These are phyloP conservation scores for Ogataea ganodermae DNA, from an alignment of 805 yeast species.

Conservation along the genomic window DNA sequence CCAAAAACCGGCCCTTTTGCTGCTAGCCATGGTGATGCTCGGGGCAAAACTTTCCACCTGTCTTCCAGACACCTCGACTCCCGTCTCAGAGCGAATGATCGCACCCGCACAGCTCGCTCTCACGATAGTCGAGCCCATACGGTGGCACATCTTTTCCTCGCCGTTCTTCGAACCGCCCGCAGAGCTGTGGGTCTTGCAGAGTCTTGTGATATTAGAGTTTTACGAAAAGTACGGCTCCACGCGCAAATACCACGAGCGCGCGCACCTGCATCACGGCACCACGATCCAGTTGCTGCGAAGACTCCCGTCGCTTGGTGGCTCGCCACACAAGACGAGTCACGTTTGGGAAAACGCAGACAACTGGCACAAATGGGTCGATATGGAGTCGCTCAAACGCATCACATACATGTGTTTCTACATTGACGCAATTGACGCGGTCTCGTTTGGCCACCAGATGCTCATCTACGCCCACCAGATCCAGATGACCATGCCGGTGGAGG, in stretches of 20 bases:
- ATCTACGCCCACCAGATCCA: constrained; percentile 61
- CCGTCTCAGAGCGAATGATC: constrained; percentile 21
- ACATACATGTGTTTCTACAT: constrained; percentile 81
- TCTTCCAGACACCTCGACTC: constrained; percentile 31
- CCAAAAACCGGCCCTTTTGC: constrained; percentile 48
- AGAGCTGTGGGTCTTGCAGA: constrained; percentile 72
- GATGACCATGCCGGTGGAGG: constrained; percentile 63
- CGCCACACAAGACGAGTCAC: constrained; percentile 44
- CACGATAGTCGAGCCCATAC: constrained; percentile 54
- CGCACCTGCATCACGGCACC: constrained; percentile 85
- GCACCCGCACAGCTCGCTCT: constrained; percentile 44
- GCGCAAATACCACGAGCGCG: constrained; percentile 74
- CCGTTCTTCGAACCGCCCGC: constrained; percentile 79
- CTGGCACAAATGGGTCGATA: constrained; percentile 73
- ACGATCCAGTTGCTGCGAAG: constrained; percentile 76
- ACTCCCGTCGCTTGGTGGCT: constrained; percentile 74
- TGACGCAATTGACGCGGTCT: constrained; percentile 76
- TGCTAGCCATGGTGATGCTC: constrained; percentile 55
- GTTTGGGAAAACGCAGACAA: constrained; percentile 27
- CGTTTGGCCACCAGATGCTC: constrained; percentile 71
- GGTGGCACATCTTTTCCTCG: constrained; percentile 71
- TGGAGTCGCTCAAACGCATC: constrained; percentile 74
- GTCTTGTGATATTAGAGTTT: constrained; percentile 71
- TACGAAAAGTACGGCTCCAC: constrained; percentile 74
- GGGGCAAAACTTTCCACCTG: constrained; percentile 46